Percentiles rank a stretch among this genome's conserved stretches.
Evolutionary conservation across 2,329 filamentous ascomycete species (phyloP).

Genomic region (Exophiala xenobiotica): DNA sequence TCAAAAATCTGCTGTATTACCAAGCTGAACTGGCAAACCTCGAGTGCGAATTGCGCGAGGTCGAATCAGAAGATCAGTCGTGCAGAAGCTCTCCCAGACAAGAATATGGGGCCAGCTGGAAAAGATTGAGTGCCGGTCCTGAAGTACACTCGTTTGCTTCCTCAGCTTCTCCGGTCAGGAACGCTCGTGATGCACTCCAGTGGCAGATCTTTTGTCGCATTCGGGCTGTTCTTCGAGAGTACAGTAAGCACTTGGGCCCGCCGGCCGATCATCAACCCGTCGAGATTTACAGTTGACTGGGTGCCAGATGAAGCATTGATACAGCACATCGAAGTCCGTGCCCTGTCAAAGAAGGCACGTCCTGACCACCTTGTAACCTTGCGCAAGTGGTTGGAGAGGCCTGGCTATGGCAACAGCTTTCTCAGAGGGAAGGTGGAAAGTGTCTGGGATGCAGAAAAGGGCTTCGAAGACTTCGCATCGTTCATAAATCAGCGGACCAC

Average conservation of each 20-base stretch:
- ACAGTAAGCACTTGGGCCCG: not conserved
- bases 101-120: not conserved
- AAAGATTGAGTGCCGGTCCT: no score
- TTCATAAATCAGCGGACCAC: not conserved
- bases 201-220: no score
- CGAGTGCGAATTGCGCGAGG: slow-evolving; percentile 2
- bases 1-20: slow-evolving; percentile 9
- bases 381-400: not conserved
- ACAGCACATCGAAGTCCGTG: not conserved
- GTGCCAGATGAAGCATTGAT: not conserved
- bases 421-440: not conserved
- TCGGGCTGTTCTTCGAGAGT: not conserved
- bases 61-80: not conserved
- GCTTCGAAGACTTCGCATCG: not conserved
- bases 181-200: no score
- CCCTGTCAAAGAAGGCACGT: not conserved
- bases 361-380: not conserved
- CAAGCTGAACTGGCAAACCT: slow-evolving; percentile 9
- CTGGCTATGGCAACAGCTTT: not conserved
- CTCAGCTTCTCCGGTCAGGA: no score
- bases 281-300: no score
- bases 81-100: not conserved
- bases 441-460: not conserved
- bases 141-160: no score
- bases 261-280: not conserved